Evolutionary conservation across 139 green algal genomes (phyloP).

Genomic region (Nannochloris sp.): DNA sequence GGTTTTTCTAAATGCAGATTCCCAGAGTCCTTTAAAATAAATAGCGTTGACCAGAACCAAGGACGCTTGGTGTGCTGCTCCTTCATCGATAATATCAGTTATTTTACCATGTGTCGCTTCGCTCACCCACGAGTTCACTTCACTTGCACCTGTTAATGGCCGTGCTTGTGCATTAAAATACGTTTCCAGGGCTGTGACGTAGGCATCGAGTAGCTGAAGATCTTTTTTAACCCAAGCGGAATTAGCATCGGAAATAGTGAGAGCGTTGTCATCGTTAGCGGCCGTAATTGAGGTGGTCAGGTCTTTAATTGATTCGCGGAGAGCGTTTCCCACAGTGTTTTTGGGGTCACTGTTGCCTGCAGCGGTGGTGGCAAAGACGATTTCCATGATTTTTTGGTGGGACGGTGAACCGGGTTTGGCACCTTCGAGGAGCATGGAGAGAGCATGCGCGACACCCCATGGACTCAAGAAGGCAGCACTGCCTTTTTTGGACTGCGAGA

Average conservation of each 20-base stretch:
- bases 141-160: neutral
- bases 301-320: neutral
- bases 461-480: constrained; percentile 15
- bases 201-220: neutral
- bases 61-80: neutral
- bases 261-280: neutral
- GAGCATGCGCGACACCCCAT: constrained; percentile 17
- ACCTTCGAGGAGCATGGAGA: constrained; percentile 28
- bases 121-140: constrained; percentile 21
- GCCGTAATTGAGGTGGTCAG: neutral
- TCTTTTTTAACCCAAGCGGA: constrained; percentile 1
- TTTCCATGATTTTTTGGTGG: constrained; percentile 1
- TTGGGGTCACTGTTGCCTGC: too few species aligned
- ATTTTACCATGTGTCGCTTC: constrained; percentile 23
- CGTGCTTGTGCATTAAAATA: neutral
- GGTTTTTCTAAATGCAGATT: constrained; percentile 20
- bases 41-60: constrained; percentile 26
- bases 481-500: neutral
- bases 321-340: too few species aligned
- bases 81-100: constrained; percentile 15
- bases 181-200: neutral
- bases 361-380: neutral
- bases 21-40: constrained; percentile 33
- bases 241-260: constrained; percentile 16
- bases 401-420: constrained; percentile 6